Conservation (phyloP, 768 basidiomycete species). For the Panellus pusillus region DNA sequence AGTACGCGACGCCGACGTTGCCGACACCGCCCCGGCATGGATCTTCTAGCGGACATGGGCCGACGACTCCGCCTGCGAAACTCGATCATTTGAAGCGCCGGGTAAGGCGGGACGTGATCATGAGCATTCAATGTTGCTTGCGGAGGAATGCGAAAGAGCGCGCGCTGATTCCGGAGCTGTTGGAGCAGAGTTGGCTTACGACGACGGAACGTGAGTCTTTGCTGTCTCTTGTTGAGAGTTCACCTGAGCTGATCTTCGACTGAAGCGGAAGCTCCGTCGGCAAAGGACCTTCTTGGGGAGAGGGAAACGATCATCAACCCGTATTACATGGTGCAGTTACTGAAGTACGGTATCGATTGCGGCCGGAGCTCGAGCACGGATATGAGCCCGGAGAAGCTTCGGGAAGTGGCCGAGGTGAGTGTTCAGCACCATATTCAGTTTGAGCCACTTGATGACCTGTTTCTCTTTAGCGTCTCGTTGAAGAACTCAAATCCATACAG, state of each 20-base stretch:
- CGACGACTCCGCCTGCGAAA: slow-evolving; percentile 48
- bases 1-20: slow-evolving; percentile 56
- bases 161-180: slow-evolving; percentile 82
- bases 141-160: slow-evolving; percentile 78
- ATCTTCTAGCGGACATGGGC: slow-evolving; percentile 25
- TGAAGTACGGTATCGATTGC: slow-evolving; percentile 68
- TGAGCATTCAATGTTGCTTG: slow-evolving; percentile 81
- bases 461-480: slow-evolving; percentile 55
- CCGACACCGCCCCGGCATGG: slow-evolving; percentile 36
- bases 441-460: background rate
- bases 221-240: too few species aligned
- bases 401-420: slow-evolving; percentile 59
- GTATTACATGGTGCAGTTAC: slow-evolving; percentile 75
- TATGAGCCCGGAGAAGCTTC: slow-evolving; percentile 47
- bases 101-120: slow-evolving; percentile 78
- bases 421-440: background rate
- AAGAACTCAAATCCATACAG: slow-evolving; percentile 56
- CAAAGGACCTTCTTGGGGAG: slow-evolving; percentile 34
- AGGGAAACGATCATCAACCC: slow-evolving; percentile 77
- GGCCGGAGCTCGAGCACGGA: slow-evolving; percentile 43
- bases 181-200: slow-evolving; percentile 79
- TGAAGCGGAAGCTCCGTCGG: slow-evolving; percentile 35
- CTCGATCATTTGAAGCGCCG: slow-evolving; percentile 68
- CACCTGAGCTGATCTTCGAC: background rate
- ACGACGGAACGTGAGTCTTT: slow-evolving; percentile 54